Evolutionary conservation across 2,329 filamentous ascomycete species (phyloP), one percentile per base, ranked within the genome.

Genomic region (Aspergillus versicolor): DNA sequence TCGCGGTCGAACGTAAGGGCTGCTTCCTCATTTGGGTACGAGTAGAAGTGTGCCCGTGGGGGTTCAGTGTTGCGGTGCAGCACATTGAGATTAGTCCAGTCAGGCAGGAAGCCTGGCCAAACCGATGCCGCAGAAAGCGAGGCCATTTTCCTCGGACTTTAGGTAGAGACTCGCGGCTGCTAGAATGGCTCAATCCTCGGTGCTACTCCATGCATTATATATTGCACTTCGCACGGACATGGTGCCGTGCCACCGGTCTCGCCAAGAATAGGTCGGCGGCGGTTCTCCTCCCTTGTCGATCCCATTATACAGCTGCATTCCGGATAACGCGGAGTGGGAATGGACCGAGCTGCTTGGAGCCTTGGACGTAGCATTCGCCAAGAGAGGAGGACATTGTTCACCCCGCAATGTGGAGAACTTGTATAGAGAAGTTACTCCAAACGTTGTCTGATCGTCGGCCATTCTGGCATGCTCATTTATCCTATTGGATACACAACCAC

Each of bases 41-140:
- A 30, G 34, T 53, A 53, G 51, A 53, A 59, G 40, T 59, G 52
- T 5, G 57, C 50, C 2, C 57, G 52, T 3, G 53, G 53, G n/a
- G 49, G 38, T 13, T 53, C n/a, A n/a, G 57, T 56, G 22, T 59
- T 59, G 15, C 49, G 48, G 15, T 55, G 57, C 21, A 59, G 48
- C 5, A 59, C 44, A 32, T 53, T 41, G 30, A 53, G 51, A n/a
- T 53, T 53, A 8, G 51, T 40, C 51, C 51, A 53, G 51, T 53
- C 51, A 9, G 42, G 51, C 2, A 53, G 51, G 8, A 19, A 46
- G 4, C 21, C 37, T 30, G 51, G 51, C 51, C 51, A 53, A 37
- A 32, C 34, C 15, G 51, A 53, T 43, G 24, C 51, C 9, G 27
- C 49, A 19, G 44, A 47, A 19, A 52, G 41, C 6, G 49, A 52